phyloP scores from a whole-genome alignment of 1,284 basidiomycete genomes.

The Cutaneotrichosporon sp. region DNA sequence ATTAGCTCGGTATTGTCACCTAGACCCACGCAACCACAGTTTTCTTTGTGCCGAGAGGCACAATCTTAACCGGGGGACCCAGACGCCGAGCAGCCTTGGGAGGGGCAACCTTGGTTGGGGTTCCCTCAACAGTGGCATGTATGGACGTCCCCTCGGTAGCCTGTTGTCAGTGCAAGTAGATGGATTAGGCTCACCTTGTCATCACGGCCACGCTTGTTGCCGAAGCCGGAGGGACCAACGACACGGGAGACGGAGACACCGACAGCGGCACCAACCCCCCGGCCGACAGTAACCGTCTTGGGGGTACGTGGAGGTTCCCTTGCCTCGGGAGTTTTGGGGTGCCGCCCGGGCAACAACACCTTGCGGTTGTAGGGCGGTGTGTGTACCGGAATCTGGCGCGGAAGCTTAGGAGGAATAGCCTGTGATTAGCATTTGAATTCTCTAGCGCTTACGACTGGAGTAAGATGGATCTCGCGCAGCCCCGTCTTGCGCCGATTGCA shows the following conservation, averaged over 20 bases:
- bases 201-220: neutral
- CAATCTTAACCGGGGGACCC: neutral
- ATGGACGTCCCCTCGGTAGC: neutral
- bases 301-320: neutral
- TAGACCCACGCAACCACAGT: neutral
- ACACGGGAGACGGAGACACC: neutral
- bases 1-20: neutral
- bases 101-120: neutral
- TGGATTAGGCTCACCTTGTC: neutral
- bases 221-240: conserved; percentile 5
- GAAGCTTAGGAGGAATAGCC: conserved; percentile 1
- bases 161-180: neutral
- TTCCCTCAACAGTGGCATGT: neutral
- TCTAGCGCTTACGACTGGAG: neutral
- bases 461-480: conserved; percentile 16
- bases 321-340: conserved; percentile 1
- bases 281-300: neutral
- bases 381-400: neutral
- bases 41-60: neutral
- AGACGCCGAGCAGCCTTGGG: neutral
- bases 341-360: neutral
- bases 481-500: neutral
- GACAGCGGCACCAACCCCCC: neutral
- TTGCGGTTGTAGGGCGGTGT: neutral
- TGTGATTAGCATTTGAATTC: neutral